Conservation (phyloP, 2,329 filamentous ascomycete genomes). For the Bipolaris sorokiniana region DNA sequence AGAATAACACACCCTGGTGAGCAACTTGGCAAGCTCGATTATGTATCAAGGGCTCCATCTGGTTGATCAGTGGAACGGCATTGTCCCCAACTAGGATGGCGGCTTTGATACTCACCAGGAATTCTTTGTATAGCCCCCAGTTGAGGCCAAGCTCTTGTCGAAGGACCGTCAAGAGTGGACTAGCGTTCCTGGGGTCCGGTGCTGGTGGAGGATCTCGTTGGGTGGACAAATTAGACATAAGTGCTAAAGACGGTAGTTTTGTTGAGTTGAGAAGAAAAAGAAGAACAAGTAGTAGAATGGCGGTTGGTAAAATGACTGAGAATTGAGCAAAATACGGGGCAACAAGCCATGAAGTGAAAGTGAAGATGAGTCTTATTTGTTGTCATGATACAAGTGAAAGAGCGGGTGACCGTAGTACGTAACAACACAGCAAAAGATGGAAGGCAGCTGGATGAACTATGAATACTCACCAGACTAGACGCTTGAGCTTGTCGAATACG, state of each 20-base stretch:
- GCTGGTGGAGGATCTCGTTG: neutral
- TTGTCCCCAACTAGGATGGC: slow-evolving; percentile 10
- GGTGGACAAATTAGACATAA: neutral
- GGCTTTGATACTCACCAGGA: slow-evolving; percentile 8
- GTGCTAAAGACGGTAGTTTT: neutral
- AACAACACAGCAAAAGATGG: neutral
- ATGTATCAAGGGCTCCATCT: slow-evolving; percentile 18
- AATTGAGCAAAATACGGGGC: neutral
- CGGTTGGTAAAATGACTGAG: neutral
- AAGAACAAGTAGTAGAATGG: neutral
- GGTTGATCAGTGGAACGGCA: slow-evolving; percentile 18
- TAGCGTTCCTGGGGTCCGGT: neutral
- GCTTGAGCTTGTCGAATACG: too few species aligned
- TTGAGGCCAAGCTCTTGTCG: slow-evolving; percentile 16
- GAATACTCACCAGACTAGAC: too few species aligned
- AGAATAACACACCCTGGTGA: slow-evolving; percentile 22
- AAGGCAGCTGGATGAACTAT: neutral
- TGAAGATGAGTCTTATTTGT: neutral
- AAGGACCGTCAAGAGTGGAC: slow-evolving; percentile 5
- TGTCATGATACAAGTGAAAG: neutral
- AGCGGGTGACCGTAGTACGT: neutral
- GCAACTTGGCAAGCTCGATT: slow-evolving; percentile 2
- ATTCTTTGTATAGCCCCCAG: slow-evolving; percentile 26
- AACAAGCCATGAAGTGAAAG: neutral
- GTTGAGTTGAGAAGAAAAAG: neutral